These are phyloP conservation scores for Liquidambar formosana DNA, from an alignment of 164 flowering plant species.

Conservation along the genomic window DNA sequence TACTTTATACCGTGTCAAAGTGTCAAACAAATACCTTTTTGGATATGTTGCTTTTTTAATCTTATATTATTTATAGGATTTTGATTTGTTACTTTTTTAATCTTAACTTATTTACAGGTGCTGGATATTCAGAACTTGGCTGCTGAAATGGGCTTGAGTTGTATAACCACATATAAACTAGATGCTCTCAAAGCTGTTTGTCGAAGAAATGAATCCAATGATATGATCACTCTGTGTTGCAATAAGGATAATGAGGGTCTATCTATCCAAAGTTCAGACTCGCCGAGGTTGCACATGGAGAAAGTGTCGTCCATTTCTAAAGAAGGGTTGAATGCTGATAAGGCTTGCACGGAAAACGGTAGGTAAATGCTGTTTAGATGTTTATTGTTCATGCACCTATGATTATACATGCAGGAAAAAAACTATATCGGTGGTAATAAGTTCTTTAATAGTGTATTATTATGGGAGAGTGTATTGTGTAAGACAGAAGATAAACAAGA, in stretches of 20 bases:
- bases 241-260: conserved; percentile 13
- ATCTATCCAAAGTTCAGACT: conserved; percentile 15
- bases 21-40: no score
- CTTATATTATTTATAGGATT: not conserved
- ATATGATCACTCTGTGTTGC: conserved; percentile 8
- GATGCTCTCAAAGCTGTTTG: conserved; percentile 94
- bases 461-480: no score
- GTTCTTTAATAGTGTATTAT: no score
- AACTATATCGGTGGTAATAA: no score
- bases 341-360: conserved; percentile 25
- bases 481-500: no score
- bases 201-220: conserved; percentile 28
- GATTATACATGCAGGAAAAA: not conserved
- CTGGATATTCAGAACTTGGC: conserved; percentile 82
- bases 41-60: not conserved
- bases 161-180: conserved; percentile 72
- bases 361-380: conserved; percentile 1
- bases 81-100: not conserved
- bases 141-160: conserved; percentile 78
- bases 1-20: no score
- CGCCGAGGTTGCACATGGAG: conserved; percentile 5
- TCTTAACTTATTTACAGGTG: conserved; percentile 45
- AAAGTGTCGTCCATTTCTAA: conserved; percentile 4
- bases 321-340: conserved; percentile 18
- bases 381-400: conserved; percentile 2